Percentiles rank a stretch among this genome's conserved stretches.
phyloP scores from a whole-genome alignment of 371 early-diverging fungal species.

The Lichtheimia corymbifera region DNA sequence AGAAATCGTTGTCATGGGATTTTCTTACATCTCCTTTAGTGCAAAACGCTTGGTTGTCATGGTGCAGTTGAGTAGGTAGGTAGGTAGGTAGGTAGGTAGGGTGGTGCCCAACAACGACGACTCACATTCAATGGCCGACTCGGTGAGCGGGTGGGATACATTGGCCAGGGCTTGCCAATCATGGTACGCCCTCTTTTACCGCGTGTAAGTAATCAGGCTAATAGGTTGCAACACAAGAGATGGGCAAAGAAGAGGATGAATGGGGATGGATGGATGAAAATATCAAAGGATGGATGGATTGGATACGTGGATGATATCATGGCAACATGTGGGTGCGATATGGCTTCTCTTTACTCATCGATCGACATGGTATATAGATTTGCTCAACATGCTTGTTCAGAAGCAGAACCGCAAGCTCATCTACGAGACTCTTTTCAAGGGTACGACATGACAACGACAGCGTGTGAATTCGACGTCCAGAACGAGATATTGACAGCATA shows the following conservation, averaged over 20 bases:
- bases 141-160: background rate
- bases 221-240: background rate
- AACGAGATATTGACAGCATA: too few species aligned
- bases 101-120: too few species aligned
- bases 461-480: too few species aligned
- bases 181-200: conserved; percentile 16
- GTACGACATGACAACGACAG: conserved; percentile 31
- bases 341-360: background rate
- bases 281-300: background rate
- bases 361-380: conserved; percentile 1
- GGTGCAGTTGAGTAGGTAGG: too few species aligned
- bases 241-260: background rate
- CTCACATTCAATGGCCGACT: background rate
- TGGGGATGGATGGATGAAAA: conserved; percentile 11
- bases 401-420: conserved; percentile 94
- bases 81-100: too few species aligned
- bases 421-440: conserved; percentile 92
- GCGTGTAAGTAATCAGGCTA: conserved; percentile 11
- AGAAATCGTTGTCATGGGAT: too few species aligned
- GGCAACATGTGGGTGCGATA: background rate
- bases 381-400: conserved; percentile 86
- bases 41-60: too few species aligned
- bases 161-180: background rate
- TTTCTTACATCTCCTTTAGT: too few species aligned
- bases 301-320: background rate